Conservation (phyloP, 768 basidiomycete species). For the Trametes sanguinea region DNA sequence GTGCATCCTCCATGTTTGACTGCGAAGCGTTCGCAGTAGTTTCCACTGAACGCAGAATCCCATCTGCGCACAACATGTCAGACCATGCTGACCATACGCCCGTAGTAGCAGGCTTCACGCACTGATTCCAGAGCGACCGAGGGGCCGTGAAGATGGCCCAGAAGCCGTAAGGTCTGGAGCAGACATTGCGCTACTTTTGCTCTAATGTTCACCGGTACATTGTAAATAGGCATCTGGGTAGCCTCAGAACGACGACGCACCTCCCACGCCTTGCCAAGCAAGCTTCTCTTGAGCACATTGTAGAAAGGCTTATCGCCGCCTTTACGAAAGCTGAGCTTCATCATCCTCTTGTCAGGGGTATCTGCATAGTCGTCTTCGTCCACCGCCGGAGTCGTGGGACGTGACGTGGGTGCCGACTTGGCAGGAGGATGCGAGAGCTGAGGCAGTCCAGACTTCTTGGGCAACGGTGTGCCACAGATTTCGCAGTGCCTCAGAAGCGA, state of each 20-base stretch:
- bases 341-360: conserved; percentile 44
- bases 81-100: background rate
- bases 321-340: conserved; percentile 88
- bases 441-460: conserved; percentile 30
- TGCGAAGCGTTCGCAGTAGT: conserved; percentile 62
- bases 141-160: conserved; percentile 5
- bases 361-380: conserved; percentile 37
- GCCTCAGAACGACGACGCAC: conserved; percentile 33
- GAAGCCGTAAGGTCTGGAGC: background rate
- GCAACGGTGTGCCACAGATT: conserved; percentile 78
- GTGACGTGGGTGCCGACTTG: conserved; percentile 67
- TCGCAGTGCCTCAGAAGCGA: conserved; percentile 75
- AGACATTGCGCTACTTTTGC: conserved; percentile 32
- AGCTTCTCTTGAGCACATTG: conserved; percentile 64
- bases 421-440: conserved; percentile 33
- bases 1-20: conserved; percentile 69
- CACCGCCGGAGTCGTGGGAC: conserved; percentile 53
- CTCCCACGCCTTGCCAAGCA: conserved; percentile 80
- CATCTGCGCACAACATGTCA: conserved; percentile 48
- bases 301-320: conserved; percentile 90
- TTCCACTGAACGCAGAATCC: conserved; percentile 79
- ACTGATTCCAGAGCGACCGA: conserved; percentile 54
- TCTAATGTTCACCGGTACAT: conserved; percentile 25
- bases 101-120: conserved; percentile 23
- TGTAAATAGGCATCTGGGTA: background rate